Percentiles rank a stretch among this genome's conserved stretches.
phyloP scores from a whole-genome alignment of 371 early-diverging fungal genomes.

The Lichtheimia ramosa region DNA sequence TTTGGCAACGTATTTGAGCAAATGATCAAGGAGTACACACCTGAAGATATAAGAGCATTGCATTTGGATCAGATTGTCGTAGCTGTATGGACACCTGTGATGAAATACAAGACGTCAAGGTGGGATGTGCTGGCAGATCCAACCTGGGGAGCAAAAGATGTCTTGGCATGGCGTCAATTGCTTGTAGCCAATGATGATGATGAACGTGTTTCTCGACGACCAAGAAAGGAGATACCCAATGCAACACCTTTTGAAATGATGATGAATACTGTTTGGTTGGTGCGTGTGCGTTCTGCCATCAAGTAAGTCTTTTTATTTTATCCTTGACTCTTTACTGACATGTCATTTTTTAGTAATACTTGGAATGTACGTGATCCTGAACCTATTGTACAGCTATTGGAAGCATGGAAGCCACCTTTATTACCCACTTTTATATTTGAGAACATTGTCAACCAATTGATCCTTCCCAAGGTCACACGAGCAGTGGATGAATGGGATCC shows the following conservation, averaged over 20 bases:
- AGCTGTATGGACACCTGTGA: conserved; percentile 60
- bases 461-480: conserved; percentile 71
- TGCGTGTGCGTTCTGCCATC: conserved; percentile 74
- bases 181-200: conserved; percentile 38
- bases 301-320: conserved; percentile 53
- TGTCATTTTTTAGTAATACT: conserved; percentile 53
- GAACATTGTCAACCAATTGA: conserved; percentile 75
- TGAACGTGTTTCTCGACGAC: conserved; percentile 8
- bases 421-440: conserved; percentile 74
- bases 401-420: conserved; percentile 64
- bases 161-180: conserved; percentile 56
- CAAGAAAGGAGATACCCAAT: conserved; percentile 11
- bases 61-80: conserved; percentile 71
- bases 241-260: conserved; percentile 84
- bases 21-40: conserved; percentile 46
- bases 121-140: conserved; percentile 77
- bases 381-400: conserved; percentile 63
- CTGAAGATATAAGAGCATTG: conserved; percentile 59
- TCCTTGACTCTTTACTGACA: neutral
- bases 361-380: conserved; percentile 77
- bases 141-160: conserved; percentile 47
- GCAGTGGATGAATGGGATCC: conserved; percentile 75
- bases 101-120: conserved; percentile 48
- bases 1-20: conserved; percentile 58
- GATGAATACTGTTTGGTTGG: conserved; percentile 78